Base-by-base conservation (phyloP, 305 asterid species). In the Plantago coronopus region DNA sequence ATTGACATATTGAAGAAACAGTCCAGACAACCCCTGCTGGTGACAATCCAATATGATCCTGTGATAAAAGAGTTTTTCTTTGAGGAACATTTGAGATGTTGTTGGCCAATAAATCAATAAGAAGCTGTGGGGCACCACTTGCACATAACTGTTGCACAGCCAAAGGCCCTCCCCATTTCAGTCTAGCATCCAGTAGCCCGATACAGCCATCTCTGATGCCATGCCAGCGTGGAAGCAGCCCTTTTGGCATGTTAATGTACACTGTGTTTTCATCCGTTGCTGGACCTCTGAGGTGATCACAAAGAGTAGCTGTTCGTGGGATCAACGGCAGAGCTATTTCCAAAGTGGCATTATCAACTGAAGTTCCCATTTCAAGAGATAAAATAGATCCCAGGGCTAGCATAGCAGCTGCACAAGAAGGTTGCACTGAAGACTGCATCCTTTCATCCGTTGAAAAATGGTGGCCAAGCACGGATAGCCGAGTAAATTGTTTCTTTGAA, bases 111-210 rank as follows among this genome's bases (percentile, higher is more conserved):
- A 90, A 79, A 77, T 90, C 97, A 71, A 85, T 75, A 64, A 94
- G 91, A 78, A 90, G 87, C 76, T 90, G 97, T 10, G 99, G 97
- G 60, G 88, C 82, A 67, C 97, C 91, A 70, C 95, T 86, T 46
- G 95, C 97, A 78, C 96, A 94, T 69, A 89, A 76, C 70, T 94
- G 97, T 67, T 94, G 97, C 72, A 90, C 95, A 72, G 99, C 96
- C 73, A 90, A 64, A 66, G 97, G 96, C 49, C 99, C 99, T 74
- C 97, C 99, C 95, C 95, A 86, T 76, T 78, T 88, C 75, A 94
- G 70, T 73, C 96, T 81, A 69, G 93, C 78, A 69, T 87, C 93
- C 81, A 94, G 68, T 73, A 94, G 70, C 71, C 99, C 99, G 66
- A 90, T 73, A 67, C 87, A 88, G 34, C 97, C 99, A 78, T 94